Evolutionary conservation across 305 asterid species (phyloP).

Genomic region (Fraxinus paxiana): DNA sequence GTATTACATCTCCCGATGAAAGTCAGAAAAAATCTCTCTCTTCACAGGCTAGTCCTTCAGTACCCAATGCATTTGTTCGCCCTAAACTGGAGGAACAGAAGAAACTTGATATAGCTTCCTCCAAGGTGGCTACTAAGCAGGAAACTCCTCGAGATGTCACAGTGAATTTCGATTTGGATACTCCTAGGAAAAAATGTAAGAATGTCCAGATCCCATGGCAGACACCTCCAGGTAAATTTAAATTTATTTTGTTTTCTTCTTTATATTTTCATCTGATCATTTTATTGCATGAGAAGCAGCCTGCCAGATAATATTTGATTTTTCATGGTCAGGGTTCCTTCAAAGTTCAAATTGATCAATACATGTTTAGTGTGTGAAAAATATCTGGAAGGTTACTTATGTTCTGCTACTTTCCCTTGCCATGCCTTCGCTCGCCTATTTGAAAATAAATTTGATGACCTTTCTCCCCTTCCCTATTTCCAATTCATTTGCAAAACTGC

Average conservation of each 20-base stretch:
- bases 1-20: slow-evolving; percentile 38
- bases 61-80: slow-evolving; percentile 28
- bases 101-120: slow-evolving; percentile 31
- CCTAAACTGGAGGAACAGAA: slow-evolving; percentile 38
- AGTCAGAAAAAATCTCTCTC: slow-evolving; percentile 38
- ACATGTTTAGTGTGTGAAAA: slow-evolving; percentile 20
- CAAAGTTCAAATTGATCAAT: background rate
- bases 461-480: slow-evolving; percentile 1
- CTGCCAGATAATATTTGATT: slow-evolving; percentile 1
- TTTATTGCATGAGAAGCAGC: slow-evolving; percentile 11
- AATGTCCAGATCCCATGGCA: slow-evolving; percentile 67
- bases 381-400: slow-evolving; percentile 1
- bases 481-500: background rate
- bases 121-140: slow-evolving; percentile 29
- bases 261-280: background rate
- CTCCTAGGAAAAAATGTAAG: slow-evolving; percentile 59
- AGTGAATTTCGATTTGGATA: slow-evolving; percentile 43
- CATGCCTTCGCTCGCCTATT: background rate
- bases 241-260: slow-evolving; percentile 21
- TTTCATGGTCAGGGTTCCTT: slow-evolving; percentile 11
- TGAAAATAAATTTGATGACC: background rate
- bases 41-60: slow-evolving; percentile 38
- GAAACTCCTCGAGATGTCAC: slow-evolving; percentile 30
- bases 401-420: background rate
- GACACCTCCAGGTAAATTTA: slow-evolving; percentile 72